These are phyloP conservation scores for Ehretia macrophylla DNA, from an alignment of 257 asterid genomes.

Conservation along the genomic window DNA sequence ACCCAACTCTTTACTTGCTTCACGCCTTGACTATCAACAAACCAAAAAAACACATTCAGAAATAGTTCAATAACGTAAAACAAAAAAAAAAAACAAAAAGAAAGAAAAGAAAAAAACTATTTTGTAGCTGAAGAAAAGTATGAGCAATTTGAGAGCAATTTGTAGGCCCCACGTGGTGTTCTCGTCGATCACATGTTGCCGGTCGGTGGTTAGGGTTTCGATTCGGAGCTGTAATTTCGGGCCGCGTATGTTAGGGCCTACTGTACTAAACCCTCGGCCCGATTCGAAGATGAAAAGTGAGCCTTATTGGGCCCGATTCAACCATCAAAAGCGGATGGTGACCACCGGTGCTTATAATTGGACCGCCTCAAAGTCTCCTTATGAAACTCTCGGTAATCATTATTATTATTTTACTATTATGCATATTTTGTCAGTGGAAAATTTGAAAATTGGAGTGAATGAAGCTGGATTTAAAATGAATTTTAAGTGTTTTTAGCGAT, in stretches of 20 bases:
- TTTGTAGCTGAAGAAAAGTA: constrained; percentile 11
- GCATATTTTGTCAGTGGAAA: no score
- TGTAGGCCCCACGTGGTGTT: constrained; percentile 65
- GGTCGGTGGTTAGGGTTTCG: constrained; percentile 50
- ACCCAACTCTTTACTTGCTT: constrained; percentile 25
- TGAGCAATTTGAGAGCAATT: constrained; percentile 68
- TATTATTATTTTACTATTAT: not conserved
- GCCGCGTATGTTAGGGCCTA: constrained; percentile 1
- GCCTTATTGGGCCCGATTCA: constrained; percentile 32
- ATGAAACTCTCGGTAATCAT: constrained; percentile 67
- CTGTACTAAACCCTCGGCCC: constrained; percentile 27
- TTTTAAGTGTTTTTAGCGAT: no score
- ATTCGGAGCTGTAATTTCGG: constrained; percentile 25
- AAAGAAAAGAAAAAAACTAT: not conserved
- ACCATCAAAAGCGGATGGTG: constrained; percentile 74
- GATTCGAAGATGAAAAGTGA: constrained; percentile 22
- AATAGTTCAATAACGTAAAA: constrained; percentile 12
- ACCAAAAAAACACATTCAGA: not conserved
- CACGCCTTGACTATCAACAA: constrained; percentile 19
- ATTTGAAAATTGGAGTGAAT: no score
- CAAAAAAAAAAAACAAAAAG: constrained; percentile 1
- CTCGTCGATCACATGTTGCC: constrained; percentile 57
- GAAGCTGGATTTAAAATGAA: no score
- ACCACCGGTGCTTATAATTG: constrained; percentile 76
- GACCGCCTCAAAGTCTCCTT: constrained; percentile 77